Evolutionary conservation across 257 asterid species (phyloP), one percentile per base, ranked within the genome.

Genomic region (Nicotiana paniculata): DNA sequence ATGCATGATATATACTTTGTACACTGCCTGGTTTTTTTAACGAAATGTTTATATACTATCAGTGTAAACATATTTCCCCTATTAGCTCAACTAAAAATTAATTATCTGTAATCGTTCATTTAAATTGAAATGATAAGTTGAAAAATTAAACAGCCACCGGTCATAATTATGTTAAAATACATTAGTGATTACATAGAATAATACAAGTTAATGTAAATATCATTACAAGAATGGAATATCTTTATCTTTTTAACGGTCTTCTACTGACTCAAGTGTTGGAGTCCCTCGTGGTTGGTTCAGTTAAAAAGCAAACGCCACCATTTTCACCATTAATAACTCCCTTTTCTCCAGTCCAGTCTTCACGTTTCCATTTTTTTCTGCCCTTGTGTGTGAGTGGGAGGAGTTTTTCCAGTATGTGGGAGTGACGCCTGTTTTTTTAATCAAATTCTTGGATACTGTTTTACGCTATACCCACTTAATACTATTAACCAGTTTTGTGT

Each of bases 241-340:
- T 28, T 28, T 3, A 11, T 13, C 82, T 67, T 85, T 85, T 86
- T 84, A 86, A 87, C 89, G 89, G 92, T 84, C 87, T 84, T 86
- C 46, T 75, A 55, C 64, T 4, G 67, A 77, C 85, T 66, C 3
- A 82, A 85, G 30, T 80, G 76, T 87, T 84, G 90, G 91, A 81
- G 84, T 82, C 70, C 88, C 90, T 86, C 91, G 91, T 85, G 86
- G 82, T 68, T 75, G 82, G 82, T 87, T 88, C 90, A 85, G 91
- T 90, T 91, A 77, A 83, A 70, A 89, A 87, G 89, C 89, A 84
- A 90, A 62, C 51, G 55, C 84, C 89, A 75, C 59, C 61, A 74
- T 51, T 83, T 84, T 72, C 80, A 81, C 58, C 64, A 66, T 58
- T 43, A 75, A 12, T 43, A 75, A 12, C 84, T 62, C 89, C 83